A percentile compares a stretch with the other conserved stretches of the same genome.
Conservation (phyloP, 179 eudicot genomes). For the Monotropa hypopitys region DNA sequence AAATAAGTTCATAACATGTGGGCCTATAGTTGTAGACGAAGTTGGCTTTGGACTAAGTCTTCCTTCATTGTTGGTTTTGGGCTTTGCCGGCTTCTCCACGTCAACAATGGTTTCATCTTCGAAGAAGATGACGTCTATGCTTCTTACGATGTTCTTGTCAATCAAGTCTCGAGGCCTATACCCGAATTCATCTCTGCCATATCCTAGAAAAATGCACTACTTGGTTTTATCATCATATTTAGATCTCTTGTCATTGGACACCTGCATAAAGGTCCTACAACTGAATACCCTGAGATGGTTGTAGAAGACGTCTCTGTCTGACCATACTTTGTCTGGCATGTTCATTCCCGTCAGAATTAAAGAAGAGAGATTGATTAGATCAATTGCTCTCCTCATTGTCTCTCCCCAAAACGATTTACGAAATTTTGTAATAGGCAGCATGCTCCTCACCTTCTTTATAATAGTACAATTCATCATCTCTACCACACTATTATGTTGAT, state of each 20-base stretch:
- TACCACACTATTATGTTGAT: neutral
- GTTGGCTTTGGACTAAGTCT: no score
- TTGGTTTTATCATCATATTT: neutral
- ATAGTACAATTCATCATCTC: neutral
- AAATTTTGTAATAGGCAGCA: neutral
- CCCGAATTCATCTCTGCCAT: neutral
- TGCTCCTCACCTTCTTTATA: neutral
- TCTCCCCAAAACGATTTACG: neutral
- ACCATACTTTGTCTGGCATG: neutral
- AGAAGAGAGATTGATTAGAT: neutral
- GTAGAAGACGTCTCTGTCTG: neutral
- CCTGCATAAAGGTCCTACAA: neutral
- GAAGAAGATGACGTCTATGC: neutral
- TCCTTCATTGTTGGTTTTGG: no score
- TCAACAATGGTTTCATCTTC: neutral
- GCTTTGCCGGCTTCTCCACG: neutral
- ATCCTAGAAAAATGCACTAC: neutral
- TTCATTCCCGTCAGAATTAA: no score
- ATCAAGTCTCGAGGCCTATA: neutral
- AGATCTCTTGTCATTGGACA: neutral
- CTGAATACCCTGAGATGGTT: neutral
- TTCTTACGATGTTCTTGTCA: neutral
- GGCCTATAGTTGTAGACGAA: no score
- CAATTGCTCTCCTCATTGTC: neutral
- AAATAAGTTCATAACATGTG: no score